Evolutionary conservation across 2,329 filamentous ascomycete genomes (phyloP), one percentile per base, ranked within the genome.

Genomic region (Magnaporthiopsis poae): DNA sequence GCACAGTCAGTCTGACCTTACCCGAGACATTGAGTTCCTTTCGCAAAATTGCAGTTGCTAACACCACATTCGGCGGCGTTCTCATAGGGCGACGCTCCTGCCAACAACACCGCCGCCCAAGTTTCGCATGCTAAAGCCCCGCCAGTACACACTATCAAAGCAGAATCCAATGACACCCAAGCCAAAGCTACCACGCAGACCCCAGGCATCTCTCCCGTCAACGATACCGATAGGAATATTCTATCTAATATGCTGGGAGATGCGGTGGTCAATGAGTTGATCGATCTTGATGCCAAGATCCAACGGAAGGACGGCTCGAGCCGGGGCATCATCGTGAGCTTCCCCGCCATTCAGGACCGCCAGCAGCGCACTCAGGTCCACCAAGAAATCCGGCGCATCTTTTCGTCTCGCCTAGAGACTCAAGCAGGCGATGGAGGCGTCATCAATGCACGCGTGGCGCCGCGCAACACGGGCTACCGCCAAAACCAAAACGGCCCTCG

Each of bases 371-470:
- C 78, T 29, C 74, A 78, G 46, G 76, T 86, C 7, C 85, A 87
- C 71, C 80, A 82, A 65, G 81, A 85, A 80, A 80, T 96, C 62
- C 90, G 93, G 33, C 88, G 88, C 60, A 88, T 96, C 68, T 96
- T 96, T 76, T 80, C 81, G n/a, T 89, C 88, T 2, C 84, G 86
- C 66, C 82, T 96, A 64, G 91, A 96, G 67, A 96, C 91, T 1
- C 81, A 81, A 25, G 96, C 92, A 2, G 78, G 74, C 74, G 27
- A 74, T 76, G 4, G 35, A n/a, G 83, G 82, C 62, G 85, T 89
- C 68, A 86, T 88, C 67, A 85, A 90, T 62, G 90, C 90, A 33
- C 82, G 75, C 59, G 78, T 62, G 15, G 52, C 64, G 11, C 62
- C 62, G 35, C 66, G 68, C 33, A 65, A 65, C 12, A 35, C 39